Evolutionary conservation across 345 rosid species (phyloP).

Genomic region (Salix viminalis): DNA sequence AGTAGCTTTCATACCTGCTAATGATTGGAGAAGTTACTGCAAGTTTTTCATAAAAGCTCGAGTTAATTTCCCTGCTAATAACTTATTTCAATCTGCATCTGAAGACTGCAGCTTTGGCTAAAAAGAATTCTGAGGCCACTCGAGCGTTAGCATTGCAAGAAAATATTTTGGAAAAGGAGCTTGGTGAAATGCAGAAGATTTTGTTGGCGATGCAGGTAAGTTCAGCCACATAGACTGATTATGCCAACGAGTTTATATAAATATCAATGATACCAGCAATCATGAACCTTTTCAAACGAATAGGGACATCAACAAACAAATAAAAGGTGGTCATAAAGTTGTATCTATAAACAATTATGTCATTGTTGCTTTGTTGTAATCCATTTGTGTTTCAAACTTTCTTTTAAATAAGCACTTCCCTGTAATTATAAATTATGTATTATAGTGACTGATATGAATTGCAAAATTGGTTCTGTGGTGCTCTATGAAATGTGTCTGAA

Average conservation of each 20-base stretch:
- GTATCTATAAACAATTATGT: not conserved
- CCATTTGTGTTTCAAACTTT: not conserved
- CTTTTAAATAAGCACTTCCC: not conserved
- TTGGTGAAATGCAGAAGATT: conserved; percentile 86
- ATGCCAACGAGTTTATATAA: conserved; percentile 4
- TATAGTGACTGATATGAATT: not conserved
- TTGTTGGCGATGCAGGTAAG: conserved; percentile 92
- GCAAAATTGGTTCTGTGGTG: not conserved
- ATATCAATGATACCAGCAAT: no score
- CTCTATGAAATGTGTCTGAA: not conserved
- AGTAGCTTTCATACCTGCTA: not conserved
- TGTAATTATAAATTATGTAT: not conserved
- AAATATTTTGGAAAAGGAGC: conserved; percentile 84
- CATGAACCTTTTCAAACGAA: not conserved
- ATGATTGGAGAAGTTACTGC: not conserved
- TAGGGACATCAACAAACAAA: not conserved
- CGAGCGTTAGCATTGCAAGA: conserved; percentile 71
- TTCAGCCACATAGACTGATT: not conserved
- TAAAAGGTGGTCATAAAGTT: not conserved
- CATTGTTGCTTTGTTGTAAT: not conserved
- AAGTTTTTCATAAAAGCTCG: not conserved
- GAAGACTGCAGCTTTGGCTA: conserved; percentile 93
- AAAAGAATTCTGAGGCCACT: conserved; percentile 91
- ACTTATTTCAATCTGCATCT: conserved; percentile 7
- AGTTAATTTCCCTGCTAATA: not conserved